Base-by-base conservation (phyloP, 2,329 filamentous ascomycete species). In the Stemphylium beticola region DNA sequence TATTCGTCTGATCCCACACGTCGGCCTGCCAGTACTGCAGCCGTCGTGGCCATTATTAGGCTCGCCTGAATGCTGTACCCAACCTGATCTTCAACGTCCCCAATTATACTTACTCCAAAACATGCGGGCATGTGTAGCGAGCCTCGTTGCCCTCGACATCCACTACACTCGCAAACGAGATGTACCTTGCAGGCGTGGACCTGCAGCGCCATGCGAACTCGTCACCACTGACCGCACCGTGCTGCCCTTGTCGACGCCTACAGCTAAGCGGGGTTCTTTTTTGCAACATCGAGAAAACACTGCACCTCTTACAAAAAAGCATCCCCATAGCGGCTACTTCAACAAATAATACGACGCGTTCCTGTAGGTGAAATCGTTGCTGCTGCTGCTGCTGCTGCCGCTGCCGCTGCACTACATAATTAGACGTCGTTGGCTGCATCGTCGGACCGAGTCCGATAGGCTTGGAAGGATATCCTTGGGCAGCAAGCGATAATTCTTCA, bases 181-280 rank as follows among this genome's bases (percentile, higher is more conserved):
- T 47, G 49, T 49, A 48, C 60, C 58, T 62, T 64, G 64, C 57
- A 54, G 49, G 37, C 47, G 43, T 31, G 38, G 34, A 51, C 20
- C 42, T 56, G 55, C 41, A 46, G 36, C 26, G 26, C 52, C 50
- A 60, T 51, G 59, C 59, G 45, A 45, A 46, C 47, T 34, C 32
- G 24, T 49, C 50, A 43, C 43, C 26, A 50, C 46, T 22, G 22
- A 33, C 22, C 39, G 39, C 51, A 38, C 57, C 53, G 45, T 58
- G 49, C 42, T 33, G 32, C 53, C 45, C 43, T 47, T 41, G 50
- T 49, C 31, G 33, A 45, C 34, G 54, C 45, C 29, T 43, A 45
- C 33, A 29, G 40, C 52, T 22, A 20, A 29, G 47, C 50, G 58
- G 38, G 47, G 38, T 38, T 3, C 36, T 48, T 38, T 33, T 34